phyloP scores from a whole-genome alignment of 257 asterid species.

The Ophiorrhiza pumila region DNA sequence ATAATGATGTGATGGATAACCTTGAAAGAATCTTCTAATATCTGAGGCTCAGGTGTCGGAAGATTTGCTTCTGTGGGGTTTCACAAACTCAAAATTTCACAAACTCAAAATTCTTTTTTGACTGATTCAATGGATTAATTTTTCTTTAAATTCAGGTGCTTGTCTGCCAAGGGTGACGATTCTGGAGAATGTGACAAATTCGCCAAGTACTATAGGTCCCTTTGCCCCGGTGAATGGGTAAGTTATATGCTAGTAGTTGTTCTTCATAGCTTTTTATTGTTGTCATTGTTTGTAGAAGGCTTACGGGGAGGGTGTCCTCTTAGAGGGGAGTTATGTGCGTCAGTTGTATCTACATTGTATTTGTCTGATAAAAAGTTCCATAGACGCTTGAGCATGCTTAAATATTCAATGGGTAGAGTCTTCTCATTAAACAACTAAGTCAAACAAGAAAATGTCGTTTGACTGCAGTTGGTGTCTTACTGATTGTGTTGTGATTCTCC shows the following conservation, averaged over 20 bases:
- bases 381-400: too few relatives aligned
- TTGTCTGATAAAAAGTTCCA: background rate
- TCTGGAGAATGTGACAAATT: slow-evolving; percentile 58
- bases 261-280: background rate
- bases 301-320: background rate
- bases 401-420: too few relatives aligned
- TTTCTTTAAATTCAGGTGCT: slow-evolving; percentile 44
- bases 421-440: too few relatives aligned
- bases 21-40: background rate
- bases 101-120: background rate
- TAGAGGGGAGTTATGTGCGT: background rate
- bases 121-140: background rate
- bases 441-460: too few relatives aligned
- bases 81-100: background rate
- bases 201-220: slow-evolving; percentile 69
- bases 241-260: slow-evolving; percentile 21
- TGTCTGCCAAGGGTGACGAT: slow-evolving; percentile 70
- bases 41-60: background rate
- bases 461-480: background rate
- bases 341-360: background rate
- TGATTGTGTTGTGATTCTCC: background rate
- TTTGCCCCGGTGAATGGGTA: slow-evolving; percentile 97
- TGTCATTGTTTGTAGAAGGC: too few relatives aligned
- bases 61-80: background rate
- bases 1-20: background rate